Evolutionary conservation across 306 rosid genomes (phyloP).

Genomic region (Cucumis melo): DNA sequence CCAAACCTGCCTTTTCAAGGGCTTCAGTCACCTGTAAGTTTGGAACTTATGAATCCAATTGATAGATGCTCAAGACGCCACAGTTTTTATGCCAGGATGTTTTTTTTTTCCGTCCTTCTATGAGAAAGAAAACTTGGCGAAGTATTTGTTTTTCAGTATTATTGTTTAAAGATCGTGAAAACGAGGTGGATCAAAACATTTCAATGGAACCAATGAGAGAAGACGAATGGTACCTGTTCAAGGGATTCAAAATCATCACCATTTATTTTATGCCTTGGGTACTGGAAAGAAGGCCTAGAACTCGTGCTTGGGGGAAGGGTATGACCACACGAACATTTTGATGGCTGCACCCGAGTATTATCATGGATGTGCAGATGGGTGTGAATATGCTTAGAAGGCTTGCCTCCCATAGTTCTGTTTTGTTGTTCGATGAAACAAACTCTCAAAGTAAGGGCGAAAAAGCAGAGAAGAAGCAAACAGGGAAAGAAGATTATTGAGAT

Average conservation of each 20-base stretch:
- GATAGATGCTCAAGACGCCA: not conserved
- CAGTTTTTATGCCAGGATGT: not conserved
- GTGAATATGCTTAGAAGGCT: not conserved
- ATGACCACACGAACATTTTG: not conserved
- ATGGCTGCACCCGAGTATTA: not conserved
- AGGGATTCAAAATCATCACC: slow-evolving; percentile 10
- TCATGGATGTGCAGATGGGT: not conserved
- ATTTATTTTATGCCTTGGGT: not conserved
- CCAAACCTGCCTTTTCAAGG: slow-evolving; percentile 21
- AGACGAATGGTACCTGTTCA: slow-evolving; percentile 11
- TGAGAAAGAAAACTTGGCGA: not conserved
- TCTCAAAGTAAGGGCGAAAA: not conserved
- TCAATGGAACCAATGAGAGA: not conserved
- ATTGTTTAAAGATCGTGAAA: not conserved
- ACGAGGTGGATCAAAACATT: not conserved
- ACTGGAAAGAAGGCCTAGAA: not conserved
- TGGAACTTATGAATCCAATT: not conserved
- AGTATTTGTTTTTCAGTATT: not conserved
- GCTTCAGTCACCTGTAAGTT: slow-evolving; percentile 17
- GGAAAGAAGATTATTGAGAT: not conserved
- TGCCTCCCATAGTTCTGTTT: slow-evolving; percentile 6
- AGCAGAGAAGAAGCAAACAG: not conserved
- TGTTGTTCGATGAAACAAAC: not conserved
- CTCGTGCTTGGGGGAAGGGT: not conserved
- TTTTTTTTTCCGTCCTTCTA: not conserved